Conservation (phyloP, 2,329 filamentous ascomycete genomes). For the Boeremia lycopersici region DNA sequence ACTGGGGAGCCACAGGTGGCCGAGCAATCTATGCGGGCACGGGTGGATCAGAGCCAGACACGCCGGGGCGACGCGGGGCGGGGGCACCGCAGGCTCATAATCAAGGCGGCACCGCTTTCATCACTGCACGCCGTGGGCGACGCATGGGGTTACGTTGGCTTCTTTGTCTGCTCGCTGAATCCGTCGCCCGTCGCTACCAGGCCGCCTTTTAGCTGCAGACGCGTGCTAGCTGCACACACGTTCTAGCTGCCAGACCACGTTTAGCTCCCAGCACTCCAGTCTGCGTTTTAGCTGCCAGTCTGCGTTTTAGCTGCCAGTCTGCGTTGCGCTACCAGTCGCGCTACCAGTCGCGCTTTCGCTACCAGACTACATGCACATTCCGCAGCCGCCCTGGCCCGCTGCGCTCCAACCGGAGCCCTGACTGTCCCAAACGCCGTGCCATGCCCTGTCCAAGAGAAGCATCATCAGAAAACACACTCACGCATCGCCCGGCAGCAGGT, state of each 20-base stretch:
- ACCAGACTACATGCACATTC: no score
- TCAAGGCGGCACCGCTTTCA: constrained; percentile 10
- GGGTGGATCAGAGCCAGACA: constrained; percentile 16
- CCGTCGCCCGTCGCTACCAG: constrained; percentile 27
- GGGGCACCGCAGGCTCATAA: constrained; percentile 9
- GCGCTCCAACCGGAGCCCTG: constrained; percentile 23
- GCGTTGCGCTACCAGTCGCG: no score
- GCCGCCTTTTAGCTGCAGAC: not conserved
- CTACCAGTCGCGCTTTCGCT: no score
- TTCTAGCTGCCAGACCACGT: no score
- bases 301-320: no score
- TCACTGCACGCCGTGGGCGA: constrained; percentile 8
- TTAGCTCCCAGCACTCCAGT: no score
- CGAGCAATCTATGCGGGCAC: constrained; percentile 2
- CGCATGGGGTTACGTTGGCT: constrained; percentile 15
- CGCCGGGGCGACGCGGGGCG: constrained; percentile 6
- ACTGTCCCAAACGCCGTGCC: constrained; percentile 46
- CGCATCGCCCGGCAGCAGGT: constrained; percentile 63
- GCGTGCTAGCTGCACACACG: no score
- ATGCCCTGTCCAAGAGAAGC: constrained; percentile 46
- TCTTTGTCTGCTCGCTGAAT: constrained; percentile 34
- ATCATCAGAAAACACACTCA: constrained; percentile 37
- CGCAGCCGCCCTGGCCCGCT: constrained; percentile 12
- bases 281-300: no score
- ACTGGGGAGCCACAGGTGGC: constrained; percentile 11